Base-by-base conservation (phyloP, 176 grass and related monocot genomes). In the Musa schizocarpa region DNA sequence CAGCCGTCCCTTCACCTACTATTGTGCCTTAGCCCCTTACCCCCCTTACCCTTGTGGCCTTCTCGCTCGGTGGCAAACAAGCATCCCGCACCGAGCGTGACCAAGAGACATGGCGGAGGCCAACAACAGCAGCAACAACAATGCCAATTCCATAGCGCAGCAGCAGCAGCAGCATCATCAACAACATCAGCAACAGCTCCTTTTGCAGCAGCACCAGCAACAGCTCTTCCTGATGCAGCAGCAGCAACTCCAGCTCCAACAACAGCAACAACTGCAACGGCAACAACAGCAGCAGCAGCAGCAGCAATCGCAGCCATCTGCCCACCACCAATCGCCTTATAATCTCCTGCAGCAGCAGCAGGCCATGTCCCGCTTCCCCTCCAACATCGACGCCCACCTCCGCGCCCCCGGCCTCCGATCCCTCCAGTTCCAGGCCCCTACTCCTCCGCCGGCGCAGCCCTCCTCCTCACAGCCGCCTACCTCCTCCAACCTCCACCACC, bases 381-480 rank as follows among this genome's bases (percentile, higher is more conserved):
- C 95, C 86, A 99, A 94, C 84, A 99, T 99, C 81, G 95, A 99
- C 67, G 95, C 90, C 69, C 95, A 99, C 75, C 95, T 99, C 74
- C 95, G 95, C 16, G 86, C 90, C 25, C 95, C 92, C 9, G 88
- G 95, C 11, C 74, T 84, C 76, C 90, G 95, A 68, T 91, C 89
- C 58, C 82, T 87, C 64, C 88, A 92, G 66, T 63, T 80, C 56
- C 78, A 72, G 59, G n/a, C 48, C 20, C 68, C 54, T 54, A 78
- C 71, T 8, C 78, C 78, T 2, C 17, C n/a, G 9, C 81, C 53
- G 9, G 22, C 68, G 16, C 83, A 59, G 55, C 13, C 55, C 16
- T 85, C 79, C 61, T 77, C 81, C 68, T 57, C 74, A 11, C 92
- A 71, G 29, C 23, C 75, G 27, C 77, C 73, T 13, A 8, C 71